Percentiles rank a stretch among this genome's conserved stretches.
Evolutionary conservation across 768 basidiomycete genomes (phyloP).

Genomic region (Cystofilobasidium macerans): DNA sequence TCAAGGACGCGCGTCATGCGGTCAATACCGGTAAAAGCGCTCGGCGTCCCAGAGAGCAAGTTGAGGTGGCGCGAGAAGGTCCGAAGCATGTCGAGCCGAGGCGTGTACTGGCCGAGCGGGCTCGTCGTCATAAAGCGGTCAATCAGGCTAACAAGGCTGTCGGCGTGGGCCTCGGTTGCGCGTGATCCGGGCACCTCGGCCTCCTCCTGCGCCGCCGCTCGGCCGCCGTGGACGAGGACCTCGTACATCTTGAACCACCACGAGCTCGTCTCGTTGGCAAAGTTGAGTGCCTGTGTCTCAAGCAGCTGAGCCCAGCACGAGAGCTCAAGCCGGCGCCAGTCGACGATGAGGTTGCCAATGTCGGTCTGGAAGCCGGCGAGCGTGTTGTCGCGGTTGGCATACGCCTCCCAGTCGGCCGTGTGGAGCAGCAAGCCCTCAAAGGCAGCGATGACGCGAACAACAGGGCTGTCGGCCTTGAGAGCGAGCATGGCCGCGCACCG

Average conservation of each 20-base stretch:
- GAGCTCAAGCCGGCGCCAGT: conserved; percentile 82
- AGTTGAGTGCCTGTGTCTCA: conserved; percentile 52
- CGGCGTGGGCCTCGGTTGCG: conserved; percentile 42
- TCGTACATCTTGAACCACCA: conserved; percentile 94
- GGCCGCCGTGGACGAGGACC: conserved; percentile 51
- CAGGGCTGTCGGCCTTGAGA: conserved; percentile 54
- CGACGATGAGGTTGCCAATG: conserved; percentile 62
- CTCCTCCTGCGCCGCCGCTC: conserved; percentile 40
- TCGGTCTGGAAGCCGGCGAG: conserved; percentile 56
- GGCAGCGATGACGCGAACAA: conserved; percentile 70
- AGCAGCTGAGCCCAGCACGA: conserved; percentile 75
- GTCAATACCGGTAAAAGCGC: conserved; percentile 37
- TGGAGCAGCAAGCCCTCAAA: conserved; percentile 76
- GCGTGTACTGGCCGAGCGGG: conserved; percentile 71
- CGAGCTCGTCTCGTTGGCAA: conserved; percentile 40
- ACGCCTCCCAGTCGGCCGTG: conserved; percentile 92
- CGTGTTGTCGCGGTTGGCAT: conserved; percentile 81
- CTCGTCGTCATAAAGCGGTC: conserved; percentile 64
- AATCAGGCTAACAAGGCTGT: conserved; percentile 51
- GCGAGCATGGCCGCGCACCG: conserved; percentile 58
- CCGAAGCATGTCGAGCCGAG: conserved; percentile 55
- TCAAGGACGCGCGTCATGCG: conserved; percentile 53
- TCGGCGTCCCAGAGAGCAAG: conserved; percentile 36
- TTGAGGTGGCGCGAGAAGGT: conserved; percentile 53
- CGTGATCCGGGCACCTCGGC: conserved; percentile 24